Conservation (phyloP, 495 filamentous ascomycete genomes). For the Chaetomium fimeti region DNA sequence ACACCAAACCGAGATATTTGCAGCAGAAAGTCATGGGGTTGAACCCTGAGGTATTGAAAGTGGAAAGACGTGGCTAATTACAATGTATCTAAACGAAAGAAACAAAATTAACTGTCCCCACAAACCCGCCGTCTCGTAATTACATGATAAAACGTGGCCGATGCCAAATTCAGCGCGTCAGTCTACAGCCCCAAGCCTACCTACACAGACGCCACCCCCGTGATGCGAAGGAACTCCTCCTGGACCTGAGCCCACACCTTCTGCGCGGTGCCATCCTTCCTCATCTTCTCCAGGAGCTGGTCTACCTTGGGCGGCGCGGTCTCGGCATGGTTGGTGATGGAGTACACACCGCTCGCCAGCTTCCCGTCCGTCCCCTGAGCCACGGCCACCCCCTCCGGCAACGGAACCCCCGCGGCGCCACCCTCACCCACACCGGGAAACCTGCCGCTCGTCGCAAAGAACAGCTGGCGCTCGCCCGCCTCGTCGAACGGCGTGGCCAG, state of each 20-base stretch:
- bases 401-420: neutral
- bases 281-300: constrained; percentile 39
- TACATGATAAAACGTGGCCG: no score
- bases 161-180: no score
- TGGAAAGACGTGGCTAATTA: no score
- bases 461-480: constrained; percentile 56
- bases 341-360: constrained; percentile 51
- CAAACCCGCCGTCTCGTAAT: no score
- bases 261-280: constrained; percentile 37
- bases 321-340: constrained; percentile 45
- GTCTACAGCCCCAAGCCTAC: no score
- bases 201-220: neutral
- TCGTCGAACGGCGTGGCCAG: constrained; percentile 36
- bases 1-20: no score
- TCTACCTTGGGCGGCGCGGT: constrained; percentile 33
- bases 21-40: no score
- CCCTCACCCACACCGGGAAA: constrained; percentile 40
- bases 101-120: no score
- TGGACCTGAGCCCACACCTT: constrained; percentile 52
- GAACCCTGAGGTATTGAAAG: no score
- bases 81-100: no score
- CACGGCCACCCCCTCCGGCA: neutral
- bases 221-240: constrained; percentile 39
- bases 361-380: constrained; percentile 45
- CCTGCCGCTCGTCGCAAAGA: constrained; percentile 50